Conservation (phyloP, 1,284 basidiomycete species). For the Ustilago cynodontis region DNA sequence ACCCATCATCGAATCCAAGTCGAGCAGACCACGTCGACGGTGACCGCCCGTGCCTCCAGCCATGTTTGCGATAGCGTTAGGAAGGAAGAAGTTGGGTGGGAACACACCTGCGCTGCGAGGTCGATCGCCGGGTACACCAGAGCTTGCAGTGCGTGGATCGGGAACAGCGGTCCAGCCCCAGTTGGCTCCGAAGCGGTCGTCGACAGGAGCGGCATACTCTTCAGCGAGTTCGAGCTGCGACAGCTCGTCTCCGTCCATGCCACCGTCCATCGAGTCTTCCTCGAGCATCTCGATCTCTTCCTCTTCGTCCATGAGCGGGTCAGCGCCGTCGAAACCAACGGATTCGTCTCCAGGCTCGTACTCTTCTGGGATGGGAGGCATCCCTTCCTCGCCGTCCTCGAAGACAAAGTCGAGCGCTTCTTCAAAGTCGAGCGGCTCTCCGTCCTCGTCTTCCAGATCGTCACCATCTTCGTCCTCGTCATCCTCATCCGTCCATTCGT, state of each 20-base stretch:
- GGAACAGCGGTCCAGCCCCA: conserved; percentile 64
- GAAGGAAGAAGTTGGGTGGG: conserved; percentile 60
- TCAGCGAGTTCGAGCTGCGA: conserved; percentile 64
- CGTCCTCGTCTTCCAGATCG: conserved; percentile 71
- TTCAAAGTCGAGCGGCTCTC: conserved; percentile 73
- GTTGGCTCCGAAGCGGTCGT: conserved; percentile 68
- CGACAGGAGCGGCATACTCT: conserved; percentile 41
- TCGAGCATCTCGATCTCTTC: conserved; percentile 42
- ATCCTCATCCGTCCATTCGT: conserved; percentile 65
- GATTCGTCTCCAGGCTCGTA: not conserved
- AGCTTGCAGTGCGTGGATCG: conserved; percentile 18
- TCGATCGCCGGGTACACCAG: conserved; percentile 24
- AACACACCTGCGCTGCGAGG: conserved; percentile 28
- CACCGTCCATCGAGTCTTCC: conserved; percentile 53
- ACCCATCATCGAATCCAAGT: conserved; percentile 50
- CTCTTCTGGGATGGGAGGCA: conserved; percentile 7
- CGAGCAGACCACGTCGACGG: conserved; percentile 47
- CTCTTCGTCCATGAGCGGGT: conserved; percentile 31
- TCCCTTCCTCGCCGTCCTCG: conserved; percentile 36
- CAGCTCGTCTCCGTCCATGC: conserved; percentile 57
- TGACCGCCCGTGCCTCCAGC: conserved; percentile 32
- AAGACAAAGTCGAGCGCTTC: conserved; percentile 20
- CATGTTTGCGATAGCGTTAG: conserved; percentile 37
- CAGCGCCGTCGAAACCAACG: not conserved
- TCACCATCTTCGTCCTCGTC: conserved; percentile 45